These are phyloP conservation scores for Cyberlindnera americana DNA, from an alignment of 805 yeast genomes.

Conservation along the genomic window DNA sequence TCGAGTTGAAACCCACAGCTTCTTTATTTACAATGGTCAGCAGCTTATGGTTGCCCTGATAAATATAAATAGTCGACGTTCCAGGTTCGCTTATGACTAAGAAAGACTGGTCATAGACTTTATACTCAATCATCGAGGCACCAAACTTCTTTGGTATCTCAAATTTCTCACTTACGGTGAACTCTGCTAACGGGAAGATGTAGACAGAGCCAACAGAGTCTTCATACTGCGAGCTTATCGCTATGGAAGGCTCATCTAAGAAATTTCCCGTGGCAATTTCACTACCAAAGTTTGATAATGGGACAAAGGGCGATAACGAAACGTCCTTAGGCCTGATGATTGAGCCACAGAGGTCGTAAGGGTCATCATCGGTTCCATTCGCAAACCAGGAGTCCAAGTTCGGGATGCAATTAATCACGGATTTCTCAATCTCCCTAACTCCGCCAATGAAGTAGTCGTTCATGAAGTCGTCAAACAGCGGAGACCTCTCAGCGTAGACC, in stretches of 20 bases:
- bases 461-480: conserved; percentile 38
- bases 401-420: conserved; percentile 37
- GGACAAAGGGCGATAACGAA: conserved; percentile 23
- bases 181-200: conserved; percentile 36
- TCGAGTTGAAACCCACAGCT: conserved; percentile 33
- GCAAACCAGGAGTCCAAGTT: conserved; percentile 41
- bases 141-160: conserved; percentile 48
- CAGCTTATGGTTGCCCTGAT: conserved; percentile 23
- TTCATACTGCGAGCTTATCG: conserved; percentile 50
- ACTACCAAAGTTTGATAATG: conserved; percentile 43
- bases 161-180: too few species aligned
- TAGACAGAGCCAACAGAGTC: conserved; percentile 42
- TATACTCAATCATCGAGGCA: conserved; percentile 31
- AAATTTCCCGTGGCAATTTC: conserved; percentile 41
- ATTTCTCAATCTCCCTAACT: conserved; percentile 40
- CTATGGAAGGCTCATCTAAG: conserved; percentile 38
- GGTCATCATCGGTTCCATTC: too few species aligned
- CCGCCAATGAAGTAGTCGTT: conserved; percentile 55
- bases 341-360: too few species aligned
- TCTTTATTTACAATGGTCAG: conserved; percentile 28
- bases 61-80: conserved; percentile 39
- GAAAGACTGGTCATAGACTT: conserved; percentile 30
- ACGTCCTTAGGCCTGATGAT: not conserved
- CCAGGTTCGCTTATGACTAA: conserved; percentile 54
- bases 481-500: conserved; percentile 32